A percentile compares a stretch with the other conserved stretches of the same genome.
Conservation (phyloP, 2,329 filamentous ascomycete species). For the Juglanconis sp. region DNA sequence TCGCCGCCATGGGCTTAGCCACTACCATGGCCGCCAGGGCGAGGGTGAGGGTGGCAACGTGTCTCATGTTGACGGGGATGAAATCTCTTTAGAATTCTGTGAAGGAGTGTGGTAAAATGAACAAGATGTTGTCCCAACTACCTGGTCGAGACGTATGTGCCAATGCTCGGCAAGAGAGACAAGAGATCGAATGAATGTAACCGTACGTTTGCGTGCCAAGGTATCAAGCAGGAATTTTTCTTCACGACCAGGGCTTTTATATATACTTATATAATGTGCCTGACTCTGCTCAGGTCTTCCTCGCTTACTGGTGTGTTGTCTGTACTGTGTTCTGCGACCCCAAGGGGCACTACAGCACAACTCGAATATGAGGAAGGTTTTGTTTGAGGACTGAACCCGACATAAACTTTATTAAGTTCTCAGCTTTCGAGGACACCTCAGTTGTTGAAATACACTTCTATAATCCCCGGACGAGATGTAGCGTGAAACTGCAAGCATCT, state of each 20-base stretch:
- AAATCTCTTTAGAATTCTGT: background rate
- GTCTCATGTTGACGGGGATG: constrained; percentile 1
- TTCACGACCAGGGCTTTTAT: background rate
- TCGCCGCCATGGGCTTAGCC: constrained; percentile 2
- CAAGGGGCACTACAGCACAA: background rate
- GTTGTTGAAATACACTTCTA: too few species aligned
- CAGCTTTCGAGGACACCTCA: too few species aligned
- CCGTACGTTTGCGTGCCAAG: background rate
- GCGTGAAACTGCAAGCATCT: too few species aligned
- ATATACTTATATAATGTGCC: background rate
- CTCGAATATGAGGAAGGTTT: background rate
- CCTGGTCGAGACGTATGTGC: background rate
- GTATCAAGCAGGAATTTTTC: background rate
- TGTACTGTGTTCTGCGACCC: background rate
- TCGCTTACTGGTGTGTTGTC: background rate
- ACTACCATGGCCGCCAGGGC: constrained; percentile 1
- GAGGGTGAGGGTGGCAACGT: background rate
- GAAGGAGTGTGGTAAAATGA: background rate
- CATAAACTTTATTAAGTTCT: too few species aligned
- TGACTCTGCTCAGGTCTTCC: background rate
- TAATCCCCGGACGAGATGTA: too few species aligned
- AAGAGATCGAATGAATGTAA: background rate
- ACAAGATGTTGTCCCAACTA: background rate
- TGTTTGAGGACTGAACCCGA: background rate
- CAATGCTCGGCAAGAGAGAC: background rate